Evolutionary conservation across 441 rosid species (phyloP).

Genomic region (California macrophylla): DNA sequence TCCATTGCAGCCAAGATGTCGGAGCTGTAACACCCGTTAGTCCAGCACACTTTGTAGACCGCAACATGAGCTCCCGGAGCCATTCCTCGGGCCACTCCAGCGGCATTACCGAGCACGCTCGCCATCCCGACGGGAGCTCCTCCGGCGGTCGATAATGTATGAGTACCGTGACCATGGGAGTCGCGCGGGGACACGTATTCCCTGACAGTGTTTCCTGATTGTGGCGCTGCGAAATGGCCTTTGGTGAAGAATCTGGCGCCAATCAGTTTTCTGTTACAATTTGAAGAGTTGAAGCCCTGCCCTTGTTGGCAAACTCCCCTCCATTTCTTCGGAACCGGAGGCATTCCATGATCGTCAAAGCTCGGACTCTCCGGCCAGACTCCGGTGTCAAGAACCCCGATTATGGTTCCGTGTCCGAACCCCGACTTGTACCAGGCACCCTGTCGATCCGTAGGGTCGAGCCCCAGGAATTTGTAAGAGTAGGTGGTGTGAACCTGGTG

Average conservation of each 20-base stretch:
- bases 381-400: slow-evolving; percentile 60
- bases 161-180: slow-evolving; percentile 63
- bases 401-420: slow-evolving; percentile 41
- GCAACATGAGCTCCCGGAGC: slow-evolving; percentile 65
- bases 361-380: slow-evolving; percentile 74
- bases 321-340: slow-evolving; percentile 42
- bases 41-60: slow-evolving; percentile 65
- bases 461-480: slow-evolving; percentile 62
- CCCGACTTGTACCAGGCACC: slow-evolving; percentile 44
- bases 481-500: slow-evolving; percentile 65
- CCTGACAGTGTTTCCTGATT: slow-evolving; percentile 29
- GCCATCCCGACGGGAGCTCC: slow-evolving; percentile 49
- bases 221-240: slow-evolving; percentile 44
- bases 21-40: slow-evolving; percentile 61
- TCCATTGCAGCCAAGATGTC: slow-evolving; percentile 67
- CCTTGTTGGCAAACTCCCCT: slow-evolving; percentile 57
- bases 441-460: slow-evolving; percentile 18
- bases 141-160: slow-evolving; percentile 57
- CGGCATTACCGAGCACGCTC: slow-evolving; percentile 48
- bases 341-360: slow-evolving; percentile 48
- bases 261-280: slow-evolving; percentile 52
- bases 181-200: slow-evolving; percentile 56
- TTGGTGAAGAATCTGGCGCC: slow-evolving; percentile 58
- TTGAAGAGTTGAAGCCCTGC: slow-evolving; percentile 35
- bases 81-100: slow-evolving; percentile 58